Conservation (phyloP, 2,329 filamentous ascomycete genomes). For the Podosphaera aphanis region DNA sequence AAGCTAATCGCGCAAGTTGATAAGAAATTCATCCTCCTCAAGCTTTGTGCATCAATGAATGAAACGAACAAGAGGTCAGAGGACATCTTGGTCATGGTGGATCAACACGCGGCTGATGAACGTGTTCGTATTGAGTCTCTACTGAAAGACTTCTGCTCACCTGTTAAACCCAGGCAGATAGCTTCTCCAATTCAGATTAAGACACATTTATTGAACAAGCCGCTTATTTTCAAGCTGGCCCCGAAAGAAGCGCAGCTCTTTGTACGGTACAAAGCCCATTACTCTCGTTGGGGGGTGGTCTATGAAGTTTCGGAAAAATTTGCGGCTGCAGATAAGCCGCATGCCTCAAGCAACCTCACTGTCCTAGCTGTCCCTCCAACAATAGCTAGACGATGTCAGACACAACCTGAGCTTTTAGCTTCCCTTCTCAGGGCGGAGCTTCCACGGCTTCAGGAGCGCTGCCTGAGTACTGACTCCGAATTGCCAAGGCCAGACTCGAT, state of each 20-base stretch:
- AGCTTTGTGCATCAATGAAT: constrained; percentile 10
- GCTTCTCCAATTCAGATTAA: constrained; percentile 9
- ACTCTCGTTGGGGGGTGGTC: constrained; percentile 51
- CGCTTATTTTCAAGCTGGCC: constrained; percentile 42
- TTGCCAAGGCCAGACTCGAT: background rate
- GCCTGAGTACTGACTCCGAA: background rate
- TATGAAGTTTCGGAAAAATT: constrained; percentile 13
- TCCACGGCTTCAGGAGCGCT: constrained; percentile 30
- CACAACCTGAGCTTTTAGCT: constrained; percentile 47
- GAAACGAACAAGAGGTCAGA: background rate
- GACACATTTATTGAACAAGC: constrained; percentile 22
- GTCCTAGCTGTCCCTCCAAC: constrained; percentile 41
- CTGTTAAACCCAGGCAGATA: constrained; percentile 1
- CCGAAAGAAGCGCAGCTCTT: constrained; percentile 36
- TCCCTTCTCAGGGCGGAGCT: constrained; percentile 52
- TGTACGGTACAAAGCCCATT: constrained; percentile 26
- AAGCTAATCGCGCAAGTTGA: constrained; percentile 65
- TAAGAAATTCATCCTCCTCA: constrained; percentile 63
- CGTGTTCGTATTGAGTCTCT: constrained; percentile 56
- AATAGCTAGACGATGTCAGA: constrained; percentile 52
- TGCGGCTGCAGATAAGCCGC: background rate
- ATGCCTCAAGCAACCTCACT: constrained; percentile 16
- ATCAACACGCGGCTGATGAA: constrained; percentile 92
- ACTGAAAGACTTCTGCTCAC: constrained; percentile 30
- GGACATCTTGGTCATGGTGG: constrained; percentile 45